Base-by-base conservation (phyloP, 257 asterid genomes). In the Penstemon eatonii region DNA sequence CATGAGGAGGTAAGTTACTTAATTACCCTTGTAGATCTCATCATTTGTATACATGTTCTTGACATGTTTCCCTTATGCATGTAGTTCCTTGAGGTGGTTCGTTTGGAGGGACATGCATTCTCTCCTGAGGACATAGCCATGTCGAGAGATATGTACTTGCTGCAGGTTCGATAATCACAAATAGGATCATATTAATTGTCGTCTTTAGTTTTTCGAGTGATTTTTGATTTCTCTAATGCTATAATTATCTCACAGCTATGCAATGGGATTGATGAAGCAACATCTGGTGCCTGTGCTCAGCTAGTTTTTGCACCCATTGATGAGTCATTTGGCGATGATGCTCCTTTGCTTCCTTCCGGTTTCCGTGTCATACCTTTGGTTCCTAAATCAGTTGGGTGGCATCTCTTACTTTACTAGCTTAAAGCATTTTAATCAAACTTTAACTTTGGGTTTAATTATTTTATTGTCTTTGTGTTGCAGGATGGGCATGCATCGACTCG, bases 261-360 rank as follows among this genome's bases (percentile, higher is more conserved):
- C 89, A 87, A 91, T 37, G 99, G 96, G 58, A 81, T 87, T 7
- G 96, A 94, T 60, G 99, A 94, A 79, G 80, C 85, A 45, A 79
- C 80, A 37, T 78, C 81, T 5, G 96, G 96, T 50, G 77, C 91
- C 37, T 93, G 95, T 68, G 89, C 97, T 70, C 96, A 94, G 87
- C 96, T 94, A 7, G 95, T 94, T 61, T 94, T 94, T 79, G 95
- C 97, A 44, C 95, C 99, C 1, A 91, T 94, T 10, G 96, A 91
- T 51, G 99, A 89, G 72, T 85, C 96, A 11, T 91, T 94, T 52
- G 95, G 96, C 9, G 97, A 94, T 36, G 99, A 94, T 67, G 97
- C 96, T 58, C 93, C 91, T 12, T 38, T 94, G 80, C 87, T 91
- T 43, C 90, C 97, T 8, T 91, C 97, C 45, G 99, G 99, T 10